Conservation (phyloP, 1,284 basidiomycete genomes). For the Inonotus obliquus region DNA sequence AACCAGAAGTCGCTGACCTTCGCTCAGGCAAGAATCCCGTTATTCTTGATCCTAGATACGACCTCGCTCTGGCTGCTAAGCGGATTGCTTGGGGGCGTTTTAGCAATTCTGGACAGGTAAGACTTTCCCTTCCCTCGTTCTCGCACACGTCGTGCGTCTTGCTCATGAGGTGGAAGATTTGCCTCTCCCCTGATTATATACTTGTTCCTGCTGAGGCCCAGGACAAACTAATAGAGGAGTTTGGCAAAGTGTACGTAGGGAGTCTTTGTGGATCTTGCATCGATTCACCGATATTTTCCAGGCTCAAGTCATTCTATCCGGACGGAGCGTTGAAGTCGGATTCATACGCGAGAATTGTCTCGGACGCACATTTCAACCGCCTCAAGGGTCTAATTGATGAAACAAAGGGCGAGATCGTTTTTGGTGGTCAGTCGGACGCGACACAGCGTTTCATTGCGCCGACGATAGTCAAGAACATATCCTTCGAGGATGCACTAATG, state of each 20-base stretch:
- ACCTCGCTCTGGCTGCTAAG: conserved; percentile 53
- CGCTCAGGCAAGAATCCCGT: conserved; percentile 79
- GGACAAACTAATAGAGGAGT: conserved; percentile 55
- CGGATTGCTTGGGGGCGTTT: conserved; percentile 80
- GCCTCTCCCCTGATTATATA: conserved; percentile 77
- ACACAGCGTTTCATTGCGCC: conserved; percentile 58
- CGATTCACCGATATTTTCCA: conserved; percentile 23
- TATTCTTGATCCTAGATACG: conserved; percentile 66
- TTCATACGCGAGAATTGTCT: conserved; percentile 48
- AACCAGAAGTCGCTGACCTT: conserved; percentile 24
- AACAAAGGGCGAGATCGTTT: conserved; percentile 66
- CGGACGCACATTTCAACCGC: conserved; percentile 52
- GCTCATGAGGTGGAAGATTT: conserved; percentile 28
- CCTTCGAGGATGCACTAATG: conserved; percentile 65
- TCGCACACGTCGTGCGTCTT: background rate
- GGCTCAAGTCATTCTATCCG: conserved; percentile 50
- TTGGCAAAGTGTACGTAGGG: conserved; percentile 53
- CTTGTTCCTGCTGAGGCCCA: conserved; percentile 64
- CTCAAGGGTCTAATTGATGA: conserved; percentile 58
- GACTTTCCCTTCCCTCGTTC: conserved; percentile 4
- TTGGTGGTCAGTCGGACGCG: conserved; percentile 67
- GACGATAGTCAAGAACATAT: conserved; percentile 62
- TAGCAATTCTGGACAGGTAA: conserved; percentile 69
- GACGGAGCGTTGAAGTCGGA: conserved; percentile 41
- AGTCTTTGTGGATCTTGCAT: conserved; percentile 4